phyloP scores from a whole-genome alignment of 1,139 yeast genomes.

The Zygosaccharomyces pseudobailii region DNA sequence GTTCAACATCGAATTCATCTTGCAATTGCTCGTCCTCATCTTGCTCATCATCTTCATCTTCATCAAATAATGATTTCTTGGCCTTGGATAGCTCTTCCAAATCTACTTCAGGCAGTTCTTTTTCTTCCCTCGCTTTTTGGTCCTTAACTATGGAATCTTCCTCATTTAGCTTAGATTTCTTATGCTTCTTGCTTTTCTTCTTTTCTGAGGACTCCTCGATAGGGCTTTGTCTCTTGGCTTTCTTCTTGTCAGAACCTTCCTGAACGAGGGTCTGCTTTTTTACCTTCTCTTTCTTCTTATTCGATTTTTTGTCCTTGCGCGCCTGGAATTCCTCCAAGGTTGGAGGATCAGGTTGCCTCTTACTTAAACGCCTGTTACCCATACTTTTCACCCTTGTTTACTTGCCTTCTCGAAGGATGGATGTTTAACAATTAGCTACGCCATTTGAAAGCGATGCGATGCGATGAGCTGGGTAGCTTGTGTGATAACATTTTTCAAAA shows the following conservation, averaged over 20 bases:
- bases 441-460: constrained; percentile 11
- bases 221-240: constrained; percentile 23
- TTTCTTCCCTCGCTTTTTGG: constrained; percentile 42
- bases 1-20: constrained; percentile 56
- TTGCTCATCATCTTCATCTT: constrained; percentile 43
- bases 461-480: constrained; percentile 22
- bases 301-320: constrained; percentile 45
- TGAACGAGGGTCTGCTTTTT: constrained; percentile 23
- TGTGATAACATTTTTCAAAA: constrained; percentile 7
- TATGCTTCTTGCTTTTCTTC: constrained; percentile 27
- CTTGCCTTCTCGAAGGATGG: neutral
- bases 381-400: constrained; percentile 35
- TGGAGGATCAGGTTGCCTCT: constrained; percentile 90
- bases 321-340: constrained; percentile 74
- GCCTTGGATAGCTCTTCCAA: constrained; percentile 58
- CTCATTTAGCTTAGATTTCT: constrained; percentile 21
- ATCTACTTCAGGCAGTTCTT: constrained; percentile 57
- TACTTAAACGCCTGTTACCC: constrained; percentile 86
- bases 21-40: constrained; percentile 46
- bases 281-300: constrained; percentile 31
- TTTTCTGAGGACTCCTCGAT: constrained; percentile 15
- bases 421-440: neutral
- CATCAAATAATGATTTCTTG: constrained; percentile 74
- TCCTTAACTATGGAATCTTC: constrained; percentile 24
- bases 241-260: constrained; percentile 24